A percentile compares a stretch with the other conserved stretches of the same genome.
phyloP scores from a whole-genome alignment of 2,329 filamentous ascomycete genomes.

The Tympanopsis confertula region DNA sequence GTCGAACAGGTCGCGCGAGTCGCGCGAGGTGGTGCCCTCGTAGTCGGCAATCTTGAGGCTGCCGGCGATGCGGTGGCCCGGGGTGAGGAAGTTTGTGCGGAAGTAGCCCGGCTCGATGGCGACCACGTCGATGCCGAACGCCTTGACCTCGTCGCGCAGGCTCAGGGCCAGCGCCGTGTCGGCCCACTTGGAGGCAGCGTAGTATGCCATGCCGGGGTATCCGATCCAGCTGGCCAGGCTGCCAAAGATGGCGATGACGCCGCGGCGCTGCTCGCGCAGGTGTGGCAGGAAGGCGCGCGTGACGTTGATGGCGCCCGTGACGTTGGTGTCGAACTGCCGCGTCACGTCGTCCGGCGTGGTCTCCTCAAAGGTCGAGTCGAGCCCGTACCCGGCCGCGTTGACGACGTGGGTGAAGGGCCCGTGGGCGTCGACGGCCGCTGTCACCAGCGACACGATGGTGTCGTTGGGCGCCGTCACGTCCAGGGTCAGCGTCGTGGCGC shows the following conservation, averaged over 20 bases:
- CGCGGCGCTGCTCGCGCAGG: conserved; percentile 17
- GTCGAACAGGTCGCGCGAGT: conserved; percentile 18
- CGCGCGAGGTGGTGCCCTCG: conserved; percentile 12
- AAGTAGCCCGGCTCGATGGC: conserved; percentile 40
- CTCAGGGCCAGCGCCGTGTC: conserved; percentile 30
- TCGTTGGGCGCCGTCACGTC: conserved; percentile 27
- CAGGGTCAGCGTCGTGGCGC: conserved; percentile 29
- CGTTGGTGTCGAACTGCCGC: conserved; percentile 22
- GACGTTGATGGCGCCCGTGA: conserved; percentile 25
- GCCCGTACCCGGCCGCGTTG: conserved; percentile 32
- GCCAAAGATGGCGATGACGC: conserved; percentile 30
- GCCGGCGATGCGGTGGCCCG: conserved; percentile 4
- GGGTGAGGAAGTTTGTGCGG: conserved; percentile 33
- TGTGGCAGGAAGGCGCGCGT: conserved; percentile 21
- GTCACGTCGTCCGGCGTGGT: conserved; percentile 13
- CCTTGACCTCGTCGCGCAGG: conserved; percentile 26
- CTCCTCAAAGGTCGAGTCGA: conserved; percentile 29
- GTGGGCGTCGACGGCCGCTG: conserved; percentile 9
- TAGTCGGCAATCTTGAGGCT: conserved; percentile 21
- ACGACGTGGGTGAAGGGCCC: conserved; percentile 33
- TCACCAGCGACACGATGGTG: conserved; percentile 7
- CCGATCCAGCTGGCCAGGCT: conserved; percentile 31
- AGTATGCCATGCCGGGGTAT: conserved; percentile 19
- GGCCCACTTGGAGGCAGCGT: conserved; percentile 32
- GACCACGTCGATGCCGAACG: conserved; percentile 25